Evolutionary conservation across 306 rosid genomes (phyloP), one percentile per base, ranked within the genome.

Genomic region (Canavalia ensiformis): DNA sequence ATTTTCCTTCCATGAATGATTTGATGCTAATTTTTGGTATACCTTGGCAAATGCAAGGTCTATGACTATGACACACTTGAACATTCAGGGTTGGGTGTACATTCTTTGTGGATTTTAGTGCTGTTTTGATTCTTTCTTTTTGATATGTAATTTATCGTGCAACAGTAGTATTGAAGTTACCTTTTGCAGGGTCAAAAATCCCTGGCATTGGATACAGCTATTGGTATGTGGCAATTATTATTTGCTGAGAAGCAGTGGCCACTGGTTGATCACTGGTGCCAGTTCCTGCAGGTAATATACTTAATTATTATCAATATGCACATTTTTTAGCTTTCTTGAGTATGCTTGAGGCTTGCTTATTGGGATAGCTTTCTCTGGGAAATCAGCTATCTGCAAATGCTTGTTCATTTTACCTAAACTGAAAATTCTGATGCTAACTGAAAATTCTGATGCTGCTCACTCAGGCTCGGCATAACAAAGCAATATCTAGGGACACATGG

Each of bases 241-340:
- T 96, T 96, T 86, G 98, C 98, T 6, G 99, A 96, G 87, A 96
- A 83, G 90, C 97, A 92, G 88, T 96, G 99, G 99, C 97, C 94
- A 4, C 83, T 88, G 82, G 99, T 96, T 56, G 99, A 96, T 81
- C 97, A 88, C 67, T 96, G 99, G 99, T 93, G 98, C 87, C 98
- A 93, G 81, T 96, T 96, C 88, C 87, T 96, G 84, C 99, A 92
- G 97, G 99, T 96, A 76, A 78, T 30, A 75, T 76, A 62, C 7
- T 1, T 46, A 13, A 65, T 70, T 73, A 30, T 72, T 30, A 1
- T 55, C 54, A 8, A 58, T 37, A 46, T 72, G 11, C 81, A 65
- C 33, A 44, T 49, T 18, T 52, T 74, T 25, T 62, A 55, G 39
- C 69, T 72, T 78, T 77, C 46, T 45, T 67, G 74, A 37, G 54